These are phyloP conservation scores for Penicillium janthinellum DNA, from an alignment of 2,329 filamentous ascomycete genomes.

Conservation along the genomic window DNA sequence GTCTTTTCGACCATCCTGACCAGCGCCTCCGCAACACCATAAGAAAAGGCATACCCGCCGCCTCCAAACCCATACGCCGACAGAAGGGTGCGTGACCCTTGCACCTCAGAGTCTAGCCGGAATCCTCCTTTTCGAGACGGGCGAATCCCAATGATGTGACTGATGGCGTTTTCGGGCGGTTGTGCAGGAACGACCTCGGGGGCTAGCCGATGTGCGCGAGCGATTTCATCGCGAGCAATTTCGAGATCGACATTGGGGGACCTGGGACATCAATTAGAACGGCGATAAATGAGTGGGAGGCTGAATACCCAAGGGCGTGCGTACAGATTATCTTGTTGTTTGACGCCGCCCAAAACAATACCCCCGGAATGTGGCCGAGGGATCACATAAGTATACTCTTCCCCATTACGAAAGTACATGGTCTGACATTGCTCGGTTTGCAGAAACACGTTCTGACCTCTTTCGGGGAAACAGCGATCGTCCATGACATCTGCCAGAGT, in stretches of 20 bases:
- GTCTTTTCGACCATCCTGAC: slow-evolving; percentile 39
- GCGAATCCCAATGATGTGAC: slow-evolving; percentile 42
- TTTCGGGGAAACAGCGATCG: slow-evolving; percentile 38
- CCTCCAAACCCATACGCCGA: slow-evolving; percentile 44
- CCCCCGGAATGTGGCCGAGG: slow-evolving; percentile 38
- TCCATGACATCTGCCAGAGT: slow-evolving; percentile 38
- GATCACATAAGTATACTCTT: slow-evolving; percentile 44
- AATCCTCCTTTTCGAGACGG: slow-evolving; percentile 39
- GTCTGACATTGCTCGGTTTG: slow-evolving; percentile 33
- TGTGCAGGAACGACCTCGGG: slow-evolving; percentile 38
- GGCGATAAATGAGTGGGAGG: background rate
- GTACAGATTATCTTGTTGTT: slow-evolving; percentile 37
- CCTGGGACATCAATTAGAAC: slow-evolving; percentile 19
- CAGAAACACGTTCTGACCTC: slow-evolving; percentile 43
- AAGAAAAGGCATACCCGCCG: slow-evolving; percentile 42
- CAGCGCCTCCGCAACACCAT: slow-evolving; percentile 39
- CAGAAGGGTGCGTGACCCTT: slow-evolving; percentile 30
- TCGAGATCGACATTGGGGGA: slow-evolving; percentile 40
- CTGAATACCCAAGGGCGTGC: background rate
- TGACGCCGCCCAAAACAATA: slow-evolving; percentile 40
- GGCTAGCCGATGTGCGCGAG: slow-evolving; percentile 42
- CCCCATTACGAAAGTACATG: slow-evolving; percentile 41
- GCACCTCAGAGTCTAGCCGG: slow-evolving; percentile 35
- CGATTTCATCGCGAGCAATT: slow-evolving; percentile 42
- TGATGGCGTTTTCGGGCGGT: slow-evolving; percentile 31